Evolutionary conservation across 345 rosid genomes (phyloP).

Genomic region (Eucalyptus polyanthemos): DNA sequence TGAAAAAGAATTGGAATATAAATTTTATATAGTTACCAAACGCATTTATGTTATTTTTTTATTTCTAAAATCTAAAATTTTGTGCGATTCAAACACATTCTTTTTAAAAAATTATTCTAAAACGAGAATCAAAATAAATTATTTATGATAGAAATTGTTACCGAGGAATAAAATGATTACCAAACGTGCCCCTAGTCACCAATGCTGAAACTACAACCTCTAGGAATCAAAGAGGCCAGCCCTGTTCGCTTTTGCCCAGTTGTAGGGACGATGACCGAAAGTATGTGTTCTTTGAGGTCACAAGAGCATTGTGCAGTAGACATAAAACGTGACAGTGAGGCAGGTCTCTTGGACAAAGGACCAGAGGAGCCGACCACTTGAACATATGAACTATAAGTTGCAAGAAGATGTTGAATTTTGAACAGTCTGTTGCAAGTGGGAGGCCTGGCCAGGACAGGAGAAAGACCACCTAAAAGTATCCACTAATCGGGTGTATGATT

Average conservation of each 20-base stretch:
- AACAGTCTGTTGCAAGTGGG: neutral
- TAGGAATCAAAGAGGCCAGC: neutral
- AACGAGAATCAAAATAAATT: too few species aligned
- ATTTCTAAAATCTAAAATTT: rapidly evolving
- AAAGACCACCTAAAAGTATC: neutral
- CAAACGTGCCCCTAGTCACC: neutral
- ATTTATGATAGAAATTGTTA: too few species aligned
- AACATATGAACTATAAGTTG: neutral
- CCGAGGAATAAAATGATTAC: rapidly evolving
- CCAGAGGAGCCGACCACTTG: neutral
- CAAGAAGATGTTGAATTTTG: neutral
- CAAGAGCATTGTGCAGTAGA: neutral
- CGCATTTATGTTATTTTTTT: too few species aligned
- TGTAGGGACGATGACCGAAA: neutral
- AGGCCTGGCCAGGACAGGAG: neutral
- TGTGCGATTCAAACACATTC: rapidly evolving
- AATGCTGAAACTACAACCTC: neutral
- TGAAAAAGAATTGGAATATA: too few species aligned
- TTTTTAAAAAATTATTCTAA: rapidly evolving
- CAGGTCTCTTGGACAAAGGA: neutral
- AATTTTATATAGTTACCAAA: too few species aligned
- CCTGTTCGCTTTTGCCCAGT: neutral
- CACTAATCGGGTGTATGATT: neutral
- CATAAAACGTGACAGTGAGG: neutral
- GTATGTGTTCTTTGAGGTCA: neutral